phyloP scores from a whole-genome alignment of 2,329 filamentous ascomycete species.

The Alternaria sp. region DNA sequence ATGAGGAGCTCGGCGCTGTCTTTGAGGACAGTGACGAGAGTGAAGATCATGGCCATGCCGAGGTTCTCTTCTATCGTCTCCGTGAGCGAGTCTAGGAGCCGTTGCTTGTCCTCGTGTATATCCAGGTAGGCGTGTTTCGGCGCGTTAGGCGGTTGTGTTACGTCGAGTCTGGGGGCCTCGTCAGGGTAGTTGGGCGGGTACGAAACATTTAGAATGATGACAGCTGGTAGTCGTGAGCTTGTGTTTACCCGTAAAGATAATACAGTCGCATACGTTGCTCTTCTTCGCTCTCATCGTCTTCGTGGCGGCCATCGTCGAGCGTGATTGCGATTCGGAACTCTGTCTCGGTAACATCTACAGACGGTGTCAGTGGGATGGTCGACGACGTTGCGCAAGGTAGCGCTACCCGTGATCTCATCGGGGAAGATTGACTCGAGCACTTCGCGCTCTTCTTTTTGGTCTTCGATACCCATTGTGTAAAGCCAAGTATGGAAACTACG shows the following conservation, averaged over 20 bases:
- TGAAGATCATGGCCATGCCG: conserved; percentile 98
- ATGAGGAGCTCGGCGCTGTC: conserved; percentile 90
- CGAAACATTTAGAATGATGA: conserved; percentile 81
- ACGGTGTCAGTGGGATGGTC: conserved; percentile 25
- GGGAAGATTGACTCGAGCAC: conserved; percentile 98
- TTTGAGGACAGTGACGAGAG: conserved; percentile 84
- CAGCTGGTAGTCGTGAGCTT: conserved; percentile 56
- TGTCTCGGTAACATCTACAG: conserved; percentile 83
- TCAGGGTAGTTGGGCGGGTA: conserved; percentile 95
- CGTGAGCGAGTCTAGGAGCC: conserved; percentile 73
- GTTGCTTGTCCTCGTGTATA: conserved; percentile 78
- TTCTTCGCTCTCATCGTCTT: conserved; percentile 66
- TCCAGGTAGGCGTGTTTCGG: conserved; percentile 76
- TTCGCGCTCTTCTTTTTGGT: conserved; percentile 94
- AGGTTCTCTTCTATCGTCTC: conserved; percentile 88
- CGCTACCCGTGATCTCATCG: conserved; percentile 90
- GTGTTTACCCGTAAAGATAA: background rate
- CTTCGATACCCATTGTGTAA: conserved; percentile 68
- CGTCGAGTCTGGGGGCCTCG: conserved; percentile 80
- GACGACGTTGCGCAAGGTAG: background rate
- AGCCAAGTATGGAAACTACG: conserved; percentile 16
- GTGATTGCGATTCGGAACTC: conserved; percentile 86
- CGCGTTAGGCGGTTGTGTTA: conserved; percentile 76
- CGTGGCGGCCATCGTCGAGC: conserved; percentile 71
- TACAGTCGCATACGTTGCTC: conserved; percentile 55